A percentile compares a stretch with the other conserved stretches of the same genome.
Conservation (phyloP, 148 eudicot species). For the Vaccinium macrocarpon region DNA sequence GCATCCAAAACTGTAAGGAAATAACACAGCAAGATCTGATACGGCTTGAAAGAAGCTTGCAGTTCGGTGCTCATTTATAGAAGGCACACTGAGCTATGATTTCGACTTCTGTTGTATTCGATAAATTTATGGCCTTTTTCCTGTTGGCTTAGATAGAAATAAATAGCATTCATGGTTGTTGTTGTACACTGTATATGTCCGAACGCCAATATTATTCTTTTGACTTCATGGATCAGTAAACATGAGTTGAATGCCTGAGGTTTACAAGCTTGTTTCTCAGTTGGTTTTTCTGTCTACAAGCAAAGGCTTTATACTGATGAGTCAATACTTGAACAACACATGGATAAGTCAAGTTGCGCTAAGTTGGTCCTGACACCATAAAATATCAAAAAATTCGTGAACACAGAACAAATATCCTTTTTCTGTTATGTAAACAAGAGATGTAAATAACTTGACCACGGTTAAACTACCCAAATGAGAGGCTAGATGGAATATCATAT, state of each 20-base stretch:
- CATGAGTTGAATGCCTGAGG: neutral
- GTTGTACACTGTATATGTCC: neutral
- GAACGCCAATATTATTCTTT: constrained; percentile 8
- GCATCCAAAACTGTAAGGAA: neutral
- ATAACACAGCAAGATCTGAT: neutral
- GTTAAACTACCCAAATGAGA: too few species aligned
- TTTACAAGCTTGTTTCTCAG: neutral
- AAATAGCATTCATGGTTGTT: constrained; percentile 12
- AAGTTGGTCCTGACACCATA: too few species aligned
- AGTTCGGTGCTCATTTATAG: neutral
- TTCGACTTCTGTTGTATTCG: neutral
- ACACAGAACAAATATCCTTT: too few species aligned
- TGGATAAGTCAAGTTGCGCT: too few species aligned
- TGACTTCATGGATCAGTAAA: constrained; percentile 15
- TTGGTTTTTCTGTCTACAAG: too few species aligned
- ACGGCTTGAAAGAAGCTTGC: neutral
- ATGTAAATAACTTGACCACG: too few species aligned
- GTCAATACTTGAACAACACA: too few species aligned
- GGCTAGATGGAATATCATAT: too few species aligned
- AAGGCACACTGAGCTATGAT: neutral
- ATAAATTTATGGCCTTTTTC: neutral
- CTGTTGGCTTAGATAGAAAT: neutral
- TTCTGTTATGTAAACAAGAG: too few species aligned
- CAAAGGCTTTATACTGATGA: too few species aligned
- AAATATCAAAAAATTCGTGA: too few species aligned